Conservation (phyloP, 257 asterid genomes). For the Orobanche coerulescens region DNA sequence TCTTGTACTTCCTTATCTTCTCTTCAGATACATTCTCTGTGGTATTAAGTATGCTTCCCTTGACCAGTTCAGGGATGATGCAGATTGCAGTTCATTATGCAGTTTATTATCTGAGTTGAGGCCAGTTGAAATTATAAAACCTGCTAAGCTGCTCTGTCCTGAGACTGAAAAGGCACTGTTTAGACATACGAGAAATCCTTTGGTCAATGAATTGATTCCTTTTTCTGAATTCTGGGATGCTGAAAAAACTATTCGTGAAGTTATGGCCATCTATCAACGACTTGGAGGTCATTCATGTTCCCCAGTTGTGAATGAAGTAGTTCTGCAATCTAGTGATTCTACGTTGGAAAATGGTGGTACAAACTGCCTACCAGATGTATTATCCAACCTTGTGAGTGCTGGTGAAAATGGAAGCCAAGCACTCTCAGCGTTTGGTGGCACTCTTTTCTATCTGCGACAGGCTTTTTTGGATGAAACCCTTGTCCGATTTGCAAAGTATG, state of each 20-base stretch:
- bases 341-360: constrained; percentile 29
- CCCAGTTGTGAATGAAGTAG: constrained; percentile 30
- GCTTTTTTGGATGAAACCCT: constrained; percentile 83
- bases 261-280: constrained; percentile 40
- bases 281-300: constrained; percentile 29
- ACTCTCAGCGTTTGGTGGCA: constrained; percentile 91
- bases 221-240: constrained; percentile 92
- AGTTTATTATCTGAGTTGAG: constrained; percentile 83
- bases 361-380: constrained; percentile 49
- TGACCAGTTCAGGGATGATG: constrained; percentile 84
- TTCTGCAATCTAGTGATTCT: constrained; percentile 25
- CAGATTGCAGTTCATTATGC: constrained; percentile 80
- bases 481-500: constrained; percentile 80
- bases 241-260: constrained; percentile 68
- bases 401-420: constrained; percentile 83
- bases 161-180: constrained; percentile 75
- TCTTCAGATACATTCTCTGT: constrained; percentile 6
- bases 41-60: constrained; percentile 23
- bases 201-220: constrained; percentile 80
- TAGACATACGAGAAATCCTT: constrained; percentile 73
- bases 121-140: constrained; percentile 90
- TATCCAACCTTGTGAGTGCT: constrained; percentile 53
- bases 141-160: constrained; percentile 75
- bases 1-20: constrained; percentile 17
- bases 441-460: constrained; percentile 78